phyloP scores from a whole-genome alignment of 208 protist species.

The Zelonia costaricensis region DNA sequence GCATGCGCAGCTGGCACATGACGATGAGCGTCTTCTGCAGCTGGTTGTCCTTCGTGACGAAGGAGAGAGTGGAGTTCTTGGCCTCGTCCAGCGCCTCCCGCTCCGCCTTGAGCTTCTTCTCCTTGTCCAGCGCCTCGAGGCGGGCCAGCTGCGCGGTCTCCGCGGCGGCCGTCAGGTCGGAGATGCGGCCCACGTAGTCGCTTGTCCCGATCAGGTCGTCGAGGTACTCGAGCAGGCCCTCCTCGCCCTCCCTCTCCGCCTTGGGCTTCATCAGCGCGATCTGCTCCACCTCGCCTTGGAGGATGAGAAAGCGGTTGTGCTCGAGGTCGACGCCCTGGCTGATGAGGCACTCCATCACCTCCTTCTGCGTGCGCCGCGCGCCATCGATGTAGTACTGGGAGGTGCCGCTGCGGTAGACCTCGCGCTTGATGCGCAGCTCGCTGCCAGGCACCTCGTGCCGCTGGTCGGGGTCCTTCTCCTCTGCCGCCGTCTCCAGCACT shows the following conservation, averaged over 20 bases:
- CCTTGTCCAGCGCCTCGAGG: conserved; percentile 90
- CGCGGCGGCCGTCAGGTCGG: conserved; percentile 66
- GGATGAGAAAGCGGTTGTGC: conserved; percentile 99
- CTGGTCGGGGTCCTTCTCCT: conserved; percentile 58
- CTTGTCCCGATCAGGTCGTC: conserved; percentile 99
- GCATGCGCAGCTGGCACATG: conserved; percentile 91
- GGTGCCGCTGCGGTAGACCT: conserved; percentile 86
- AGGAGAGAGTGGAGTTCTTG: conserved; percentile 95
- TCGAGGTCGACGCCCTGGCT: conserved; percentile 98
- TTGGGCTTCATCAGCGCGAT: conserved; percentile 99
- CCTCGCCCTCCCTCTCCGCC: conserved; percentile 93
- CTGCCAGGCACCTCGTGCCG: conserved; percentile 90
- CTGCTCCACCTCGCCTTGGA: conserved; percentile 99
- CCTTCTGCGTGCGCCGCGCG: conserved; percentile 61
- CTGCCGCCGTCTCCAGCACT: conserved; percentile 83
- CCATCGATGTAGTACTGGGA: conserved; percentile 97
- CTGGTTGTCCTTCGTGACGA: conserved; percentile 94
- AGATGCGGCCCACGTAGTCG: conserved; percentile 93
- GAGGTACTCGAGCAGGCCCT: conserved; percentile 99
- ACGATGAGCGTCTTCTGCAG: conserved; percentile 90
- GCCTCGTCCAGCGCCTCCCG: conserved; percentile 92
- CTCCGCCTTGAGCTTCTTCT: conserved; percentile 96
- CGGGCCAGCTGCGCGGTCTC: conserved; percentile 94
- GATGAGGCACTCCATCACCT: conserved; percentile 92
- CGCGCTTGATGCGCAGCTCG: conserved; percentile 94